Percentiles rank a stretch among this genome's conserved stretches.
Conservation (phyloP, 805 yeast species). For the Wickerhamiella shivajii region DNA sequence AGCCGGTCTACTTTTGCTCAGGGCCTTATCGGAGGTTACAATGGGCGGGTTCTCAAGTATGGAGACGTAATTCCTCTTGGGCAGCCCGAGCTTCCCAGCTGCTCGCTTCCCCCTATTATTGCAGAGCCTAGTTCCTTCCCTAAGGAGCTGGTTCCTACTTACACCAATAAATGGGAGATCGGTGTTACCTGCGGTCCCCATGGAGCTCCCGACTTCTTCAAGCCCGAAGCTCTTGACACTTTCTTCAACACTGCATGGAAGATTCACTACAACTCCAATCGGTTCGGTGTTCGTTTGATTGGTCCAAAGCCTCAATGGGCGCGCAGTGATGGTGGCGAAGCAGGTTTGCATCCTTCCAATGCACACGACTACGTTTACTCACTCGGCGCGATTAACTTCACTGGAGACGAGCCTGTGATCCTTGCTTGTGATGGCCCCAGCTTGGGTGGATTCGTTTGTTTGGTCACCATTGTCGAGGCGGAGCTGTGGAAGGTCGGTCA, state of each 20-base stretch:
- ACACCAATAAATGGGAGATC: constrained; percentile 55
- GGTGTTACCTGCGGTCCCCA: constrained; percentile 97
- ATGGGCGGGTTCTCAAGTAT: constrained; percentile 78
- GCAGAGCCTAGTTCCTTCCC: constrained; percentile 50
- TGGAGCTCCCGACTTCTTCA: constrained; percentile 92
- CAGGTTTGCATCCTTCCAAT: constrained; percentile 96
- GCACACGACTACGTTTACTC: constrained; percentile 96
- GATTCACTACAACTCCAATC: constrained; percentile 90
- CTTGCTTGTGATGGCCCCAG: constrained; percentile 96
- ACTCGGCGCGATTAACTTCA: constrained; percentile 90
- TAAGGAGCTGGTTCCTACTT: constrained; percentile 37
- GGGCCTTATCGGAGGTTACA: constrained; percentile 83
- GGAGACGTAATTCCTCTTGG: constrained; percentile 89
- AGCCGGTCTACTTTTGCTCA: constrained; percentile 94
- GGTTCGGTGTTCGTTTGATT: constrained; percentile 87
- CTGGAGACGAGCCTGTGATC: constrained; percentile 97
- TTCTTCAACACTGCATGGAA: constrained; percentile 78
- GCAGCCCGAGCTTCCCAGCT: constrained; percentile 52
- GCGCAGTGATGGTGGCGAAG: constrained; percentile 91
- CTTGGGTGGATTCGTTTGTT: constrained; percentile 93
- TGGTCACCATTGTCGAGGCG: constrained; percentile 87
- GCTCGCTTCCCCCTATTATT: constrained; percentile 59
- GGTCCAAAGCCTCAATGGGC: constrained; percentile 99
- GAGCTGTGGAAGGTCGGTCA: constrained; percentile 99
- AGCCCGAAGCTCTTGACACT: constrained; percentile 52